Evolutionary conservation across 805 yeast genomes (phyloP).

Genomic region (Nakazawaea molendinolei): DNA sequence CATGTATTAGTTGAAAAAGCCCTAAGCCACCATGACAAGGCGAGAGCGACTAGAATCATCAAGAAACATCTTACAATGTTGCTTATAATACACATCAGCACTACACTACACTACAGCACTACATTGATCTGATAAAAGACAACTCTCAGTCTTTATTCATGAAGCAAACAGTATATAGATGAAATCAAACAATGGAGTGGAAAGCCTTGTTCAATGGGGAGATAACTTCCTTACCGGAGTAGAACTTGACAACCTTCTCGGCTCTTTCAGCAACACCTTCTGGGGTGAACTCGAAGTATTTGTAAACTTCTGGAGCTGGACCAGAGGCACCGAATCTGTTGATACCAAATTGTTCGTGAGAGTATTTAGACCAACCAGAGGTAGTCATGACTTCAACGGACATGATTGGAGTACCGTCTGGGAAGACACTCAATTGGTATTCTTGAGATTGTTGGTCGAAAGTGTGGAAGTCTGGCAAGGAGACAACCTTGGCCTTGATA

Average conservation of each 20-base stretch:
- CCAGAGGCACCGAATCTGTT: slow-evolving; percentile 97
- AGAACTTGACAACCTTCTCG: slow-evolving; percentile 68
- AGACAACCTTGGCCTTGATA: slow-evolving; percentile 74
- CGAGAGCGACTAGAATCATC: too few relatives aligned
- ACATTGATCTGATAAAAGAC: too few relatives aligned
- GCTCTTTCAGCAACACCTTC: slow-evolving; percentile 91
- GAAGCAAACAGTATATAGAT: too few relatives aligned
- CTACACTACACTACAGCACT: too few relatives aligned
- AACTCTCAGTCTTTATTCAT: too few relatives aligned
- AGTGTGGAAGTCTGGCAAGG: slow-evolving; percentile 87
- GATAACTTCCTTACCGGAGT: slow-evolving; percentile 63
- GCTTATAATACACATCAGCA: too few relatives aligned
- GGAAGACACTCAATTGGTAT: slow-evolving; percentile 81
- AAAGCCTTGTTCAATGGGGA: slow-evolving; percentile 83
- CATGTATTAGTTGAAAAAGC: too few relatives aligned
- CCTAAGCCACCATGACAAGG: too few relatives aligned
- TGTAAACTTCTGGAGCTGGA: slow-evolving; percentile 75
- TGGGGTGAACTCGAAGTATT: slow-evolving; percentile 82
- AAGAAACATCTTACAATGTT: too few relatives aligned
- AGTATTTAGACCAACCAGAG: slow-evolving; percentile 88
- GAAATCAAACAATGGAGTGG: slow-evolving; percentile 31
- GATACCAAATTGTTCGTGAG: slow-evolving; percentile 95
- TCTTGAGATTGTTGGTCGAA: slow-evolving; percentile 79
- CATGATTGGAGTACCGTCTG: slow-evolving; percentile 89
- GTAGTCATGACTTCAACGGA: slow-evolving; percentile 93